These are phyloP conservation scores for Phytophthora chlamydospora DNA, from an alignment of 352 stramenopile species.

Conservation along the genomic window DNA sequence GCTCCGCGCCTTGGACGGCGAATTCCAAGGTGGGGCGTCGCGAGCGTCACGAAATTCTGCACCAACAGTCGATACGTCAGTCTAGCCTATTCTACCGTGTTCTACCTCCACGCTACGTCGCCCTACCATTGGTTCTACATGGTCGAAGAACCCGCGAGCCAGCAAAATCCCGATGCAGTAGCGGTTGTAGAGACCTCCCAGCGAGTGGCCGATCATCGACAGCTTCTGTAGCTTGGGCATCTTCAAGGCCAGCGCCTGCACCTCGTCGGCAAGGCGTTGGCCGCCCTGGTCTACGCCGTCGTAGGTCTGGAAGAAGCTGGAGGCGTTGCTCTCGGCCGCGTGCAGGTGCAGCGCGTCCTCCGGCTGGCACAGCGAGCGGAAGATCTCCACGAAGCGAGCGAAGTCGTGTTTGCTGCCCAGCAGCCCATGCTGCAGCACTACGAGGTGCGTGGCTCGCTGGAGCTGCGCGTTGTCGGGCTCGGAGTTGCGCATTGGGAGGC, in stretches of 20 bases:
- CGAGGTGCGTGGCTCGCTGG: conserved; percentile 52
- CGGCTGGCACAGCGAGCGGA: conserved; percentile 49
- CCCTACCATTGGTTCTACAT: conserved; percentile 70
- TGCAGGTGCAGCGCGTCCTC: conserved; percentile 58
- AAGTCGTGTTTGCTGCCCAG: conserved; percentile 74
- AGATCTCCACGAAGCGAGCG: conserved; percentile 55
- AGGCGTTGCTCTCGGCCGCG: conserved; percentile 53
- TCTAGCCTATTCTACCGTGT: background rate
- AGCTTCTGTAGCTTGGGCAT: conserved; percentile 73
- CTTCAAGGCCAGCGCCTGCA: conserved; percentile 50
- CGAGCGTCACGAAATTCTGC: conserved; percentile 85
- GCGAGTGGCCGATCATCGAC: conserved; percentile 79
- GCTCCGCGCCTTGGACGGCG: conserved; percentile 59
- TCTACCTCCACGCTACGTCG: background rate
- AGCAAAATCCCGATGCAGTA: conserved; percentile 78
- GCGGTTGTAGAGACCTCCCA: conserved; percentile 80
- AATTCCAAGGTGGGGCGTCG: conserved; percentile 79
- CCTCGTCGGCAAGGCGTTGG: conserved; percentile 72
- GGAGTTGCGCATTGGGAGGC: conserved; percentile 16
- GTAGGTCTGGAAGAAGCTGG: conserved; percentile 74
- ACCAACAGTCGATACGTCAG: conserved; percentile 8
- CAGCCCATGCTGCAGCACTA: conserved; percentile 78
- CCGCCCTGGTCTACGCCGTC: conserved; percentile 77
- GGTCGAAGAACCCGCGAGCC: conserved; percentile 71
- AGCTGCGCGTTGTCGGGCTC: conserved; percentile 14